Evolutionary conservation across 768 basidiomycete species (phyloP).

Genomic region (Mycena metata): DNA sequence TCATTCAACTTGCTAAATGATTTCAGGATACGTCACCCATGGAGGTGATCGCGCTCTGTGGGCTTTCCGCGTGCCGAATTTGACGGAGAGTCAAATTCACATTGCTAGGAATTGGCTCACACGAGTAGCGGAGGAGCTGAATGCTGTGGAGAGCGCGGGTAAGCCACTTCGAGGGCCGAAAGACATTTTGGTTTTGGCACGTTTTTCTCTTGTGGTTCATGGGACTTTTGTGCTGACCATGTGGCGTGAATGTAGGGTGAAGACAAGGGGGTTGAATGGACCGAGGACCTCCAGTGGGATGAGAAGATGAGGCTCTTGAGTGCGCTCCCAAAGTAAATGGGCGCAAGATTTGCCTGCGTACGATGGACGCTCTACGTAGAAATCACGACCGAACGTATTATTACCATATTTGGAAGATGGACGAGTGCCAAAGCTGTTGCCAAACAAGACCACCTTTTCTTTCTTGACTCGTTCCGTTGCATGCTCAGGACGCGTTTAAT

Average conservation of each 20-base stretch:
- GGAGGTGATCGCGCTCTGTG: constrained; percentile 74
- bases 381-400: background rate
- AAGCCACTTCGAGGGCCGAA: constrained; percentile 49
- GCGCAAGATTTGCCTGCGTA: too few species aligned
- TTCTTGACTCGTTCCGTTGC: background rate
- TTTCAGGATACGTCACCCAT: constrained; percentile 77
- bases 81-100: constrained; percentile 60
- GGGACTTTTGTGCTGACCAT: background rate
- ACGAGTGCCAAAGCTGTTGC: background rate
- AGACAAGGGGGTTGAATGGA: constrained; percentile 69
- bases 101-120: constrained; percentile 71
- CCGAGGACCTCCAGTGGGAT: constrained; percentile 67
- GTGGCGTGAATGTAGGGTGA: constrained; percentile 41
- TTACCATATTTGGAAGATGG: constrained; percentile 19
- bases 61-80: constrained; percentile 66
- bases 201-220: background rate
- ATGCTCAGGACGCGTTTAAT: constrained; percentile 35
- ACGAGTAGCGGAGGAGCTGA: constrained; percentile 60
- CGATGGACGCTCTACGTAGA: too few species aligned
- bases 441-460: constrained; percentile 17
- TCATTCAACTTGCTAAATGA: background rate
- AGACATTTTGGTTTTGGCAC: constrained; percentile 55
- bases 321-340: constrained; percentile 40
- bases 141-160: constrained; percentile 53
- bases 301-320: constrained; percentile 54